Base-by-base conservation (phyloP, 768 basidiomycete genomes). In the Hydnomerulius pinastri region DNA sequence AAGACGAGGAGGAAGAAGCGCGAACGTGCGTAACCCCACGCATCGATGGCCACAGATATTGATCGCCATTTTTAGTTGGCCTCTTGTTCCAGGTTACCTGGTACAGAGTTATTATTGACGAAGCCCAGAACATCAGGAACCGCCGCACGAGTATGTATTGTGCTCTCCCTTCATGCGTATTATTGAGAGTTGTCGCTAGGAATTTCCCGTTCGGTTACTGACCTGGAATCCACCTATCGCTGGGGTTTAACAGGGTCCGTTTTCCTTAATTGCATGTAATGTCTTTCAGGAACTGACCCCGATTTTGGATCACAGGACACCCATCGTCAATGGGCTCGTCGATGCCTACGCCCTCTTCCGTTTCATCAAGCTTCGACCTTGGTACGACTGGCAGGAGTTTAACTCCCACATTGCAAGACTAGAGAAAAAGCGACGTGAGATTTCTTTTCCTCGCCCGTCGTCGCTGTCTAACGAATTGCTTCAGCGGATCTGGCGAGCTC, bases 171-270 rank as follows among this genome's bases (percentile, higher is more conserved):
- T 12, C 4, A 21, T 33, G 8, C 18, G 18, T 24, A 8, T 12
- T 23, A 29, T 33, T 45, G 10, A 50, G 15, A 7, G 12, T 27
- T 29, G 20, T 42, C 36, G 33, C 9, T 39, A 82, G 80, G 80
- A 33, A 71, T 70, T 35, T 82, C 82, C 15, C 73, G 79, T 15
- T 78, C 81, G 2, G 78, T 83, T 12, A 77, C 77, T 9, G 75
- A 80, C 11, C 66, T 91, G 13, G 65, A 73, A 10, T 55, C 80
- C 0, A 72, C 59, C 15, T 77, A 82, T 61, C 75, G 85, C 32
- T 90, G 89, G 89, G 79, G 78, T 54, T 68, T 88, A 8, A 87
- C 85, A 21, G 84, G 82, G 76, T 79, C 61, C 17, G 72, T n/a
- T 23, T 51, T 21, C 13, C 38, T 46, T 64, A 17, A 38, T 29